phyloP scores from a whole-genome alignment of 2,329 filamentous ascomycete genomes.

The Dichotomopilus funicola region DNA sequence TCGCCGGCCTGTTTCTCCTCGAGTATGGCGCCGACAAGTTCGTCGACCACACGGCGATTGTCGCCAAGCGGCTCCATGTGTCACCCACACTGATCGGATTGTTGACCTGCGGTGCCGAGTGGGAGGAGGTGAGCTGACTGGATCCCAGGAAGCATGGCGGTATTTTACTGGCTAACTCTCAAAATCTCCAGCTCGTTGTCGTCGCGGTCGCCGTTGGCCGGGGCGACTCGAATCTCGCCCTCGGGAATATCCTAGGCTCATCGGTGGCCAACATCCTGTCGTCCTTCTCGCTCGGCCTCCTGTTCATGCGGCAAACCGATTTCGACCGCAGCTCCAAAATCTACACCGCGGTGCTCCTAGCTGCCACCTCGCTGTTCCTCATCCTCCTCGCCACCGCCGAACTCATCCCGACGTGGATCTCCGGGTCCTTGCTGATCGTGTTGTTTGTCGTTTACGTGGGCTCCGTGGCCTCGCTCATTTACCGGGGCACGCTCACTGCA shows the following conservation, averaged over 20 bases:
- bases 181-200: slow-evolving; percentile 36
- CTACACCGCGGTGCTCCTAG: slow-evolving; percentile 37
- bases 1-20: slow-evolving; percentile 41
- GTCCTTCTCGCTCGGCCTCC: slow-evolving; percentile 45
- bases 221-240: slow-evolving; percentile 38
- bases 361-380: slow-evolving; percentile 35
- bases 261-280: slow-evolving; percentile 47
- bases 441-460: slow-evolving; percentile 39
- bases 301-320: slow-evolving; percentile 31
- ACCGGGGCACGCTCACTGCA: slow-evolving; percentile 34
- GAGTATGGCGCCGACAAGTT: slow-evolving; percentile 47
- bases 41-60: slow-evolving; percentile 44
- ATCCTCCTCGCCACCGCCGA: slow-evolving; percentile 29
- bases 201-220: slow-evolving; percentile 40
- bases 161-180: background rate
- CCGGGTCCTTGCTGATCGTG: slow-evolving; percentile 35
- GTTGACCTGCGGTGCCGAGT: slow-evolving; percentile 47
- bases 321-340: slow-evolving; percentile 43
- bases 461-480: slow-evolving; percentile 40
- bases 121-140: slow-evolving; percentile 40
- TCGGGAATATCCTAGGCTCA: slow-evolving; percentile 47
- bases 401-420: slow-evolving; percentile 28
- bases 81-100: slow-evolving; percentile 43
- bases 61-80: slow-evolving; percentile 38
- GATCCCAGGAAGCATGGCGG: background rate